Conservation (phyloP, 2,329 filamentous ascomycete genomes). For the Colletotrichum chrysophilum region DNA sequence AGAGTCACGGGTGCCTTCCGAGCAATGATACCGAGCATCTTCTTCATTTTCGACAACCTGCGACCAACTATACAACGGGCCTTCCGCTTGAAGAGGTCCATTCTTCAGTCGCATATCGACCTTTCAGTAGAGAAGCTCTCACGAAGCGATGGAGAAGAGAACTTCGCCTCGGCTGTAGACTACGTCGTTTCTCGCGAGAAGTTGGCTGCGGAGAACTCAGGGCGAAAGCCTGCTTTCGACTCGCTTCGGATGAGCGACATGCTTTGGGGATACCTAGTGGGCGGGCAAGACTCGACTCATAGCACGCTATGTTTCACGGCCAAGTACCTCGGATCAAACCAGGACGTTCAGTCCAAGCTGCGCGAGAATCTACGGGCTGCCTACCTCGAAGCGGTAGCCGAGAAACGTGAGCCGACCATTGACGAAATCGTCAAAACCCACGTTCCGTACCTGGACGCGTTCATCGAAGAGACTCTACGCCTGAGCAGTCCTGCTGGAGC, state of each 20-base stretch:
- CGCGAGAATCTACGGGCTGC: background rate
- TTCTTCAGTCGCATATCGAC: background rate
- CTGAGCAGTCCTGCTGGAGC: constrained; percentile 5
- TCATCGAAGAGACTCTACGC: constrained; percentile 36
- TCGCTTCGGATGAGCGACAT: background rate
- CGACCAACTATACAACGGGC: background rate
- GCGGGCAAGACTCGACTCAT: constrained; percentile 29
- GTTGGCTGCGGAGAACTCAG: background rate
- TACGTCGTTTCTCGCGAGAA: background rate
- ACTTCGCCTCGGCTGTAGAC: background rate
- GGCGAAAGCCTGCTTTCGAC: background rate
- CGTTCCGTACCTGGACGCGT: background rate
- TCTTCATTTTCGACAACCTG: background rate
- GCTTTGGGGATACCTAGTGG: constrained; percentile 26
- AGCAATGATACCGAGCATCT: background rate
- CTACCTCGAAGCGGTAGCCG: background rate
- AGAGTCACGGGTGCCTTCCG: background rate
- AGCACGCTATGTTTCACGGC: constrained; percentile 27
- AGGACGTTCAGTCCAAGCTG: background rate
- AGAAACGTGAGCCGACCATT: background rate
- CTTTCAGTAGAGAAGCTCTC: background rate
- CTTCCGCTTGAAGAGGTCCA: background rate
- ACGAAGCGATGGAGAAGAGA: background rate
- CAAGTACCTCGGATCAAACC: constrained; percentile 30
- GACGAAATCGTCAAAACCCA: background rate